Evolutionary conservation across 2,329 filamentous ascomycete genomes (phyloP).

Genomic region (Curvularia lunata): DNA sequence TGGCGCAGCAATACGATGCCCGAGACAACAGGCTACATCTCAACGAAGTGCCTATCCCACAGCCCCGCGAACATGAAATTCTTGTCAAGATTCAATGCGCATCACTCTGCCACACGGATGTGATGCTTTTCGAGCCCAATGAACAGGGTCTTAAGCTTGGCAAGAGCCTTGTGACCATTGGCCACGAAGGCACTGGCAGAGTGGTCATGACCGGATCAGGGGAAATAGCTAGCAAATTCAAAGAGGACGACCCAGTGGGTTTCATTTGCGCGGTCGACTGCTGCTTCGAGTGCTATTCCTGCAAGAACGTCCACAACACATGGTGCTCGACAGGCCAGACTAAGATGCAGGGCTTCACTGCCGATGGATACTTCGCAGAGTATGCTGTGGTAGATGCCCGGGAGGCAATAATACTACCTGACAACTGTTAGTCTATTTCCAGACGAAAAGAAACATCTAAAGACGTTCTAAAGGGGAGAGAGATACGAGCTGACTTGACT

Average conservation of each 20-base stretch:
- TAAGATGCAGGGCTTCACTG: constrained; percentile 40
- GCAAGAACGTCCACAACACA: constrained; percentile 38
- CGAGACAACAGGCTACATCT: constrained; percentile 49
- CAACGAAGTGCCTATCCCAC: constrained; percentile 55
- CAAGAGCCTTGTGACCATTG: constrained; percentile 43
- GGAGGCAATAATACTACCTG: constrained; percentile 37
- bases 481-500: constrained; percentile 6
- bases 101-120: constrained; percentile 51
- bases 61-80: constrained; percentile 51
- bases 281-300: constrained; percentile 42
- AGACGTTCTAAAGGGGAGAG: too few species aligned
- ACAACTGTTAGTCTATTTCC: constrained; percentile 26
- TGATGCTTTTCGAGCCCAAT: constrained; percentile 48
- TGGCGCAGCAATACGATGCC: constrained; percentile 41
- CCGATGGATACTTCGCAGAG: constrained; percentile 42
- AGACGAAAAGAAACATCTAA: neutral
- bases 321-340: constrained; percentile 40
- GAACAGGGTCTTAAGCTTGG: constrained; percentile 42
- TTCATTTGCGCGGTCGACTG: constrained; percentile 44
- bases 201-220: constrained; percentile 36
- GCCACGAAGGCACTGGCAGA: constrained; percentile 42
- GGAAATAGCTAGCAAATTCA: constrained; percentile 36
- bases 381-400: constrained; percentile 41
- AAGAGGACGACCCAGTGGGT: constrained; percentile 40
- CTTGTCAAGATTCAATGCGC: constrained; percentile 50